Base-by-base conservation (phyloP, 495 filamentous ascomycete genomes). In the Xylaria telfairii region DNA sequence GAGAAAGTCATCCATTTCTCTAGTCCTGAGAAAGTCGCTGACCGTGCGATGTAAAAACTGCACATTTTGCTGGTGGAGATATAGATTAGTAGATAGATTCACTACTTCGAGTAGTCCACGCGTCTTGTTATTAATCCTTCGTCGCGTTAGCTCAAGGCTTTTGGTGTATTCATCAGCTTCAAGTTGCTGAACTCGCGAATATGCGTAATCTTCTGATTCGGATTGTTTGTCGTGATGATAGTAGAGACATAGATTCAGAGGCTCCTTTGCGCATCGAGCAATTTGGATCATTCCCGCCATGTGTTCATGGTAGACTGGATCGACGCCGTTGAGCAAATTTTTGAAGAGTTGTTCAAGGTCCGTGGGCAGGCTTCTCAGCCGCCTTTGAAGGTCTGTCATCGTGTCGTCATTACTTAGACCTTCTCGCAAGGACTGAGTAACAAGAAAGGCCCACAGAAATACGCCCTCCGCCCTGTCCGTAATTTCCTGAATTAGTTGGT, bases 1-100 rank as follows among this genome's bases (percentile, higher is more conserved):
- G 7, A 57, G 28, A 3, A 30, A 34, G 26, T 57, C 53, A 2
- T 34, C 53, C 26, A 57, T 57, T 7, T 57, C 53, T 10, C 30
- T 57, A 2, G 28, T 57, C 13, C 13, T 30, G 0, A 57, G 53
- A 15, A 30, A 57, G 28, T 34, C 53, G n/a, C 28, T 26, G 13
- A 57, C 53, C 32, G 53, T 57, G 13, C 53, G 53, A 34, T 57
- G 53, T 5, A 57, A 13, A 34, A 57, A 57, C 28, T 57, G 53
- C 17, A 57, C 53, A 15, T 7, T 32, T n/a, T 26, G 21, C n/a
- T 0, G 21, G 47, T 1, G 7, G 7, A 7, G n/a, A 21, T 4
- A 4, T 46, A 9, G 3, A 49, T 21, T 49, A n/a, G 0, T 10
- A 17, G 6, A 10, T 49, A 21, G 5, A 49, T 9, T 12, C 47